phyloP scores from a whole-genome alignment of 1,284 basidiomycete genomes.

The Flammula alnicola region DNA sequence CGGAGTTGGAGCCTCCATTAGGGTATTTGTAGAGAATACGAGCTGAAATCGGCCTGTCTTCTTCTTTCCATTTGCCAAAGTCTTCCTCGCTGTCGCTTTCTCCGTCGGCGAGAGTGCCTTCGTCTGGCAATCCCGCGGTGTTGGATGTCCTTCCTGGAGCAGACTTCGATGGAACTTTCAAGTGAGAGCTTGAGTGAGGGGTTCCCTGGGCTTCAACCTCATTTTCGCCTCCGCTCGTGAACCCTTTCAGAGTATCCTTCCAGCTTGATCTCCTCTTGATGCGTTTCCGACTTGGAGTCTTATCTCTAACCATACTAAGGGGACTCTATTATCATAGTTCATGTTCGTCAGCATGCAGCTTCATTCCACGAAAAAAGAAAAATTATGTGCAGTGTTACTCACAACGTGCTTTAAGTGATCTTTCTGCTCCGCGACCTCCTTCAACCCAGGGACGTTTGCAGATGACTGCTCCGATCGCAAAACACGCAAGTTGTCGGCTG shows the following conservation, averaged over 20 bases:
- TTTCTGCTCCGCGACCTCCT: constrained; percentile 74
- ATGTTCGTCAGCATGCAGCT: no score
- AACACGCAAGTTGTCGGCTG: constrained; percentile 82
- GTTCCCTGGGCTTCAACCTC: constrained; percentile 27
- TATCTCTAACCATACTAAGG: constrained; percentile 84
- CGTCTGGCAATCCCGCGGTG: constrained; percentile 35
- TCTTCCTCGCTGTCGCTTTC: constrained; percentile 55
- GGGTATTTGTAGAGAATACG: constrained; percentile 61
- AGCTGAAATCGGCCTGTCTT: constrained; percentile 65
- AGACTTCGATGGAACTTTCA: constrained; percentile 24
- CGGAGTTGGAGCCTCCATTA: constrained; percentile 22
- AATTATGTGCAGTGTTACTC: constrained; percentile 20
- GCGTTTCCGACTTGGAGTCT: constrained; percentile 48
- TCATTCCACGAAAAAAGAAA: neutral
- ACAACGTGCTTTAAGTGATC: constrained; percentile 84
- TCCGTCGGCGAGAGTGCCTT: constrained; percentile 54
- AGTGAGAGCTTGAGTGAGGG: constrained; percentile 21
- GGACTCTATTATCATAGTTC: constrained; percentile 55
- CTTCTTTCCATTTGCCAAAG: constrained; percentile 50
- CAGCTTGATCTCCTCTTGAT: constrained; percentile 58
- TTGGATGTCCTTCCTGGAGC: constrained; percentile 17
- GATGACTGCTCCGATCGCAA: constrained; percentile 84
- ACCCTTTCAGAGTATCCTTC: constrained; percentile 57
- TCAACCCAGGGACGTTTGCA: constrained; percentile 68
- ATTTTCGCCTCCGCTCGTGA: constrained; percentile 44